Conservation (phyloP, 75 land plant genomes). For the Ceratopteris richardii region DNA sequence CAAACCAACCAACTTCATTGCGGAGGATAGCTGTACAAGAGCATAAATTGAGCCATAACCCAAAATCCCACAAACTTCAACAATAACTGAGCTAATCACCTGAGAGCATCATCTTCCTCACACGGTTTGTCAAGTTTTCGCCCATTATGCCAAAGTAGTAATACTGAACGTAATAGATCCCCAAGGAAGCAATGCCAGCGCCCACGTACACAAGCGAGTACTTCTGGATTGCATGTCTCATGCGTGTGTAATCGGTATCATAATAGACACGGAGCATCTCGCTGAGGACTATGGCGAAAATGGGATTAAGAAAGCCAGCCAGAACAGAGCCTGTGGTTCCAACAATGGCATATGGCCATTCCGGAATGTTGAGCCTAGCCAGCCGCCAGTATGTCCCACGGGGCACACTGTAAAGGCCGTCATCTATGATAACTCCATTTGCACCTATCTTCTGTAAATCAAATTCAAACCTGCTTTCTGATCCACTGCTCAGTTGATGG, state of each 20-base stretch:
- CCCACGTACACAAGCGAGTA: constrained; percentile 67
- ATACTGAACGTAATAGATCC: constrained; percentile 63
- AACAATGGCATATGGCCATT: constrained; percentile 61
- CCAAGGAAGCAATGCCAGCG: constrained; percentile 50
- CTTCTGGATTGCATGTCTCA: constrained; percentile 50
- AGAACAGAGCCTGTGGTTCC: constrained; percentile 69
- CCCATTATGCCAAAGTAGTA: constrained; percentile 74
- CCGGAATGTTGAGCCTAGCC: constrained; percentile 75
- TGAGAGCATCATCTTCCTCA: constrained; percentile 61
- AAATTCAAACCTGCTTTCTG: constrained; percentile 63
- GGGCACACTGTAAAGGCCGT: constrained; percentile 58
- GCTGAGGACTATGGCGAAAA: constrained; percentile 70
- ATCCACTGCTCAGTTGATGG: constrained; percentile 66
- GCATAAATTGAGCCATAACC: background rate
- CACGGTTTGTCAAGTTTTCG: constrained; percentile 71
- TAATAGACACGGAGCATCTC: constrained; percentile 67
- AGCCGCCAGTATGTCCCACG: constrained; percentile 80
- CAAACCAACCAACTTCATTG: constrained; percentile 92
- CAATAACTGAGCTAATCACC: constrained; percentile 9
- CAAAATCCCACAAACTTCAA: background rate
- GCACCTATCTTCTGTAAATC: constrained; percentile 55
- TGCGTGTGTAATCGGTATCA: constrained; percentile 34
- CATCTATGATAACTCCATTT: constrained; percentile 33
- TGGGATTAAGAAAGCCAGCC: constrained; percentile 66
- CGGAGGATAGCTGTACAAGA: constrained; percentile 41